A percentile compares a stretch with the other conserved stretches of the same genome.
These are phyloP conservation scores for Antarctomyces pellizariae DNA, from an alignment of 495 filamentous ascomycete genomes.

Conservation along the genomic window DNA sequence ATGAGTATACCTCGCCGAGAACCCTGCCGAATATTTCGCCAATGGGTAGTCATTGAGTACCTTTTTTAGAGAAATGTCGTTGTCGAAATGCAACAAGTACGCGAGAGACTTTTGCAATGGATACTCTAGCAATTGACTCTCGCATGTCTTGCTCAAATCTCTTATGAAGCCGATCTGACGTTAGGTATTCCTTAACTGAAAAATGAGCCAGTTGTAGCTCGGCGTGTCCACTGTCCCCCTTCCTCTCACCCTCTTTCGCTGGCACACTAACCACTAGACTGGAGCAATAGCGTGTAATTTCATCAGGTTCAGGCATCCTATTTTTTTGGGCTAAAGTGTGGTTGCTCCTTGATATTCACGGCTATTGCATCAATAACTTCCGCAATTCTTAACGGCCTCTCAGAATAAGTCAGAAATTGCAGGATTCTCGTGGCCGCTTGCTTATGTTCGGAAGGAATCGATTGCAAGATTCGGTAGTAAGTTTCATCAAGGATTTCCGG, in stretches of 20 bases:
- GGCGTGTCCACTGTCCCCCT: neutral
- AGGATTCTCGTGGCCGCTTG: constrained; percentile 11
- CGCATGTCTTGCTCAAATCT: constrained; percentile 2
- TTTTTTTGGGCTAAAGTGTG: constrained; percentile 8
- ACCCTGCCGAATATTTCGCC: constrained; percentile 10
- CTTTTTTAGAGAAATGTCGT: constrained; percentile 4
- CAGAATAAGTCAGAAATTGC: constrained; percentile 13
- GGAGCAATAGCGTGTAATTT: constrained; percentile 12
- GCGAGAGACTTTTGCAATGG: constrained; percentile 13
- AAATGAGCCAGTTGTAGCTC: constrained; percentile 16
- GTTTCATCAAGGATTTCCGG: constrained; percentile 17
- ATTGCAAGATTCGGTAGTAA: constrained; percentile 15
- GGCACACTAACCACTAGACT: constrained; percentile 8
- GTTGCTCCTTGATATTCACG: constrained; percentile 4
- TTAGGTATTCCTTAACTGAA: constrained; percentile 19
- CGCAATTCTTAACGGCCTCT: constrained; percentile 10
- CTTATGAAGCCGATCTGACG: constrained; percentile 6
- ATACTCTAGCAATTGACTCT: constrained; percentile 8
- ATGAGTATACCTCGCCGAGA: constrained; percentile 12
- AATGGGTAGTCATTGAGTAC: constrained; percentile 8
- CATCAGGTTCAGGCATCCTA: constrained; percentile 9
- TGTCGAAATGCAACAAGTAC: constrained; percentile 13
- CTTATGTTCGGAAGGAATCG: constrained; percentile 6
- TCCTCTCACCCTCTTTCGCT: constrained; percentile 1
- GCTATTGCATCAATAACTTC: constrained; percentile 13